phyloP scores from a whole-genome alignment of 2,329 filamentous ascomycete species.

The Ophiostoma angusticollis region DNA sequence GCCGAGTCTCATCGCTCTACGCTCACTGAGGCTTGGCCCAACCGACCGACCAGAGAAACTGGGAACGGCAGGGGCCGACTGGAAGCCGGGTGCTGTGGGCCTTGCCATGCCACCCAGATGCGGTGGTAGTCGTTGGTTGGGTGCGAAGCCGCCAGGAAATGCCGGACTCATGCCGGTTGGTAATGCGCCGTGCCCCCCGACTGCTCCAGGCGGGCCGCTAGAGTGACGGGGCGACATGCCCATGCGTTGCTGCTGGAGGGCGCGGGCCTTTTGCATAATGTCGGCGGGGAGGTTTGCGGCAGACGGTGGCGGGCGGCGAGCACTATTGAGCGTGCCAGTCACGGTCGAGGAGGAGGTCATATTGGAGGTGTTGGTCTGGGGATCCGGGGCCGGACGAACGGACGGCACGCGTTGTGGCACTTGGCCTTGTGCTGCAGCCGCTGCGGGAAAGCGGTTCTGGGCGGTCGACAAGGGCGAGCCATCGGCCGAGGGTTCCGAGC shows the following conservation, averaged over 20 bases:
- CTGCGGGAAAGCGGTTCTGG: neutral
- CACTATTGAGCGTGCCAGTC: conserved; percentile 60
- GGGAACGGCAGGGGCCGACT: conserved; percentile 39
- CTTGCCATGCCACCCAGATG: conserved; percentile 20
- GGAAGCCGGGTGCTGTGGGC: conserved; percentile 36
- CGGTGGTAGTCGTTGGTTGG: conserved; percentile 28
- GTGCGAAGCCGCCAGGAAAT: conserved; percentile 29
- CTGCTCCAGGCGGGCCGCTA: conserved; percentile 9
- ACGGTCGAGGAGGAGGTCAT: conserved; percentile 81
- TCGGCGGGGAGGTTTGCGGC: conserved; percentile 27
- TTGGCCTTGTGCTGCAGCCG: neutral
- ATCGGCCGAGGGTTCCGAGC: conserved; percentile 20
- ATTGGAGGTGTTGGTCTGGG: conserved; percentile 31
- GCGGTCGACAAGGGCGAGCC: conserved; percentile 9
- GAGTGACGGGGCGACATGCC: conserved; percentile 18
- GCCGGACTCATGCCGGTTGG: conserved; percentile 2
- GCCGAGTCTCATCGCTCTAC: conserved; percentile 49
- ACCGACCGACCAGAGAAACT: conserved; percentile 23
- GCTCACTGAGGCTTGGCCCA: conserved; percentile 48
- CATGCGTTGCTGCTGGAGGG: conserved; percentile 24
- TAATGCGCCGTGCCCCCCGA: conserved; percentile 15
- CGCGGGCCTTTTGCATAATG: conserved; percentile 27
- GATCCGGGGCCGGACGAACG: conserved; percentile 46
- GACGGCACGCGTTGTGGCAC: conserved; percentile 30
- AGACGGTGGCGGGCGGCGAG: conserved; percentile 37